Evolutionary conservation across 1,284 basidiomycete genomes (phyloP), one percentile per base, ranked within the genome.

Genomic region (Sanghuangporus weigelae): DNA sequence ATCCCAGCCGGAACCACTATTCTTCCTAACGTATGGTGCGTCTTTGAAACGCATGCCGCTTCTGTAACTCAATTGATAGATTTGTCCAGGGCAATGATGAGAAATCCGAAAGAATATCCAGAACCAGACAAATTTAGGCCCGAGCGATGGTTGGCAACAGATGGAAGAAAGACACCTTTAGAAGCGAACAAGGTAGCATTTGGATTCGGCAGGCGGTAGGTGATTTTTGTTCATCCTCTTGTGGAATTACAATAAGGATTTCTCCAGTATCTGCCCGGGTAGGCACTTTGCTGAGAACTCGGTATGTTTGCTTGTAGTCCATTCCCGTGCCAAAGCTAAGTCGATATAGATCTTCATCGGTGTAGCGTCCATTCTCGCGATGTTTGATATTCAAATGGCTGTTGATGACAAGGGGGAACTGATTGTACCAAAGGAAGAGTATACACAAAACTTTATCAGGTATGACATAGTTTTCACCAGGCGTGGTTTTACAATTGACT

Each of bases 1-100:
- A 68, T 69, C 16, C 65, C 68, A 4, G 60, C 66, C n/a, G 67
- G 60, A 2, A 62, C 67, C 4, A 63, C 62, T n/a, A 26, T 68
- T 16, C 42, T 69, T n/a, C 36, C 65, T 12, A 69, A 68, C 56
- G 49, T 65, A 8, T 68, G 67, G 68, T 65, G 36, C 10, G 49
- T 62, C 31, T 35, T 23, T 3, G 7, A 23, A 11, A 51, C 19
- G 10, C 6, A 48, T 2, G 40, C 8, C 11, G 42, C 39, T 19
- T n/a, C 21, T 42, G 26, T 2, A 42, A 35, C 31, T 31, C 31
- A 7, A 36, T 31, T 12, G 39, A 31, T 38, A 10, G 21, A n/a
- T 49, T 10, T 10, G 16, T 36, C 16, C 3, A 65, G 63, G 63
- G 59, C 55, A n/a, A 62, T 65, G 48, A 38, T 51, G 7, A 53